A percentile compares a stretch with the other conserved stretches of the same genome.
Evolutionary conservation across 257 asterid genomes (phyloP).

Genomic region (Marsdenia floribunda): DNA sequence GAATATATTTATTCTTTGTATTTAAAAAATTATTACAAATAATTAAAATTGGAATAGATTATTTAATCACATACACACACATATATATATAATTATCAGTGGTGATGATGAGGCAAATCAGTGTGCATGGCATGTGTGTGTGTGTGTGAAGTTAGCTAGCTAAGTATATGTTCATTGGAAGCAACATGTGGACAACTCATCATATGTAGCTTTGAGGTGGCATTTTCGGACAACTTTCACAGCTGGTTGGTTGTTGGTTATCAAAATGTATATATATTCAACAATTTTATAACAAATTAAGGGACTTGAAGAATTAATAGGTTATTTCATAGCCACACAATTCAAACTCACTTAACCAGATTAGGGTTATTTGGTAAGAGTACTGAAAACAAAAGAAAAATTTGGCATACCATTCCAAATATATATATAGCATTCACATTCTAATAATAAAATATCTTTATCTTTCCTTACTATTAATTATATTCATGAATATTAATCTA

Average conservation of each 20-base stretch:
- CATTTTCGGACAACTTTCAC: slow-evolving; percentile 10
- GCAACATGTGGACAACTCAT: slow-evolving; percentile 20
- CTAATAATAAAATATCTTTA: too few relatives aligned
- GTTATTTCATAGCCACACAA: neutral
- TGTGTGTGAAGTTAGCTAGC: neutral
- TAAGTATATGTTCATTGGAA: slow-evolving; percentile 5
- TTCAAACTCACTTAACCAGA: neutral
- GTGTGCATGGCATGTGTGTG: slow-evolving; percentile 5
- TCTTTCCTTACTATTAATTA: too few relatives aligned
- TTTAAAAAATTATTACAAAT: too few relatives aligned
- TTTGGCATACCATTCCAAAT: neutral
- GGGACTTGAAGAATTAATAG: neutral
- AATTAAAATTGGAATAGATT: too few relatives aligned
- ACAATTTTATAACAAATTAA: neutral
- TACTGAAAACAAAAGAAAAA: neutral
- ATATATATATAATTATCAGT: neutral
- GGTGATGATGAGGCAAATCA: slow-evolving; percentile 1
- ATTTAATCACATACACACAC: too few relatives aligned
- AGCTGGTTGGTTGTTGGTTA: slow-evolving; percentile 14
- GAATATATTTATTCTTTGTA: too few relatives aligned
- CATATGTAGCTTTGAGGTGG: slow-evolving; percentile 10
- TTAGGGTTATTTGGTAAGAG: neutral
- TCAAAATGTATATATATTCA: neutral
- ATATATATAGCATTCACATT: too few relatives aligned
- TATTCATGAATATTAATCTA: too few relatives aligned